Conservation (phyloP, 2,329 filamentous ascomycete genomes). For the Aspergillus neoniger region DNA sequence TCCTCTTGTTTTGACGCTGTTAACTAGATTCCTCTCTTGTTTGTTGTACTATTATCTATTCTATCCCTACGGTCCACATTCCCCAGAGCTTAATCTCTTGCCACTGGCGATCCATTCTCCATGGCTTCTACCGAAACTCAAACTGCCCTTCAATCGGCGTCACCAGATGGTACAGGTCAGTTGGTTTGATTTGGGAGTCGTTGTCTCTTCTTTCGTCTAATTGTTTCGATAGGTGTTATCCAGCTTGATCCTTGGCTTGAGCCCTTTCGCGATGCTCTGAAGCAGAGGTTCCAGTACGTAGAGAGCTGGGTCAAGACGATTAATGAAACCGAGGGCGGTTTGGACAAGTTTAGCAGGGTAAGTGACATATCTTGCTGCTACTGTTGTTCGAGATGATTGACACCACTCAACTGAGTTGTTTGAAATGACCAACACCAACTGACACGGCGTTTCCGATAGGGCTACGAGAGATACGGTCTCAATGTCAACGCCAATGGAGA, state of each 20-base stretch:
- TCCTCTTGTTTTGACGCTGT: background rate
- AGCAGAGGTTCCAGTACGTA: constrained; percentile 73
- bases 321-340: constrained; percentile 78
- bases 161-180: constrained; percentile 35
- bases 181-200: background rate
- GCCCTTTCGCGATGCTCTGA: constrained; percentile 78
- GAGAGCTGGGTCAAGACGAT: constrained; percentile 86
- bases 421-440: background rate
- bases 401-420: background rate
- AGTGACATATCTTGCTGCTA: constrained; percentile 24
- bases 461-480: constrained; percentile 83
- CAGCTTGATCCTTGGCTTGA: constrained; percentile 85
- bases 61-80: constrained; percentile 2
- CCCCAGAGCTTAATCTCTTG: background rate
- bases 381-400: background rate
- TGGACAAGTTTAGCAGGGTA: constrained; percentile 88
- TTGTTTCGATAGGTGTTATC: constrained; percentile 66
- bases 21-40: background rate
- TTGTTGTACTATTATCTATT: background rate
- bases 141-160: constrained; percentile 7
- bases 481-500: constrained; percentile 79
- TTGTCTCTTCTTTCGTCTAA: constrained; percentile 9
- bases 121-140: constrained; percentile 25
- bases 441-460: constrained; percentile 52
- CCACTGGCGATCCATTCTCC: background rate